Base-by-base conservation (phyloP, 2,329 filamentous ascomycete species). In the Cladophialophora psammophila region DNA sequence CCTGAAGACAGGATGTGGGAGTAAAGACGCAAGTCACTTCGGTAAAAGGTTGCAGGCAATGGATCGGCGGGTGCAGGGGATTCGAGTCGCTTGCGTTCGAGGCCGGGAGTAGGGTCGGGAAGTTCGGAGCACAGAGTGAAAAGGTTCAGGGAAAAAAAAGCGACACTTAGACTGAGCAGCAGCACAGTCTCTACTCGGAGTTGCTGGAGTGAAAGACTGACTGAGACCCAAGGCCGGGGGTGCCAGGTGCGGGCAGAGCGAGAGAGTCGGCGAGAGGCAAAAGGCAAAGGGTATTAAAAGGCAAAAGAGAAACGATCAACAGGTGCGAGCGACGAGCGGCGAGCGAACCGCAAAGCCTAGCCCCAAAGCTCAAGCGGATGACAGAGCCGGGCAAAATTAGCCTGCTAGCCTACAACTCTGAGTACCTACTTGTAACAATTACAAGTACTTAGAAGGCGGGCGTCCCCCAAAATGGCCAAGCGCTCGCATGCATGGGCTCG, bases 261-360 rank as follows among this genome's bases (percentile, higher is more conserved):
- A 31, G 45, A 50, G 45, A 38, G 6, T 40, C 26, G 48, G 45
- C 32, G 31, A 54, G 38, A 38, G 45, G 48, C 58, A 38, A 60
- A 60, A 3, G 42, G 18, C 36, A 18, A 38, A 42, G 2, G 40
- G n/a, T 12, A 42, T 12, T 42, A 36, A 36, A 36, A 12, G 48
- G 59, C 26, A 61, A 61, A 61, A 53, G 45, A 61, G 59, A 50
- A 52, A 53, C 59, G 59, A 61, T 61, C 59, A 61, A 53, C 59
- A 53, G 59, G 59, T 61, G 59, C 34, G 59, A 35, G 35, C 15
- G 40, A 12, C 8, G 45, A 13, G 20, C 20, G 26, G 26, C 45
- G 4, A 40, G 36, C 15, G 36, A 26, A 26, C 26, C 36, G 8
- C 36, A 40, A 10, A 15, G 12, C 12, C 36, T 15, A 18, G 26